phyloP scores from a whole-genome alignment of 306 rosid genomes.

The Vicia villosa region DNA sequence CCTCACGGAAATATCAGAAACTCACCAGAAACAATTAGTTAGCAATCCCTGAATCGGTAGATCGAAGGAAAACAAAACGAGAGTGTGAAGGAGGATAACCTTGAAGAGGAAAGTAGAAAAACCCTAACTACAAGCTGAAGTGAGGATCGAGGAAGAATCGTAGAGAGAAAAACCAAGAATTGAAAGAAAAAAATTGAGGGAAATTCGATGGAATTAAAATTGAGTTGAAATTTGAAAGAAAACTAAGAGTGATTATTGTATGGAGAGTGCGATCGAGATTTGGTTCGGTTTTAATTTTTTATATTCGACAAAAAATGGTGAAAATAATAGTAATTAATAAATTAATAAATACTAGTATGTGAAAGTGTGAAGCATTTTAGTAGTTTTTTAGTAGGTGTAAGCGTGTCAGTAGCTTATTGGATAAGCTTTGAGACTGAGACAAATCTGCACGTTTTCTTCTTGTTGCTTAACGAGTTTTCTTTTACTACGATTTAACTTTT shows the following conservation, averaged over 20 bases:
- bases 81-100: background rate
- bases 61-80: constrained; percentile 5
- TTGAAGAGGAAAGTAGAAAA: background rate
- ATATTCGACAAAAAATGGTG: background rate
- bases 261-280: constrained; percentile 34
- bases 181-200: background rate
- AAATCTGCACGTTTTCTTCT: constrained; percentile 19
- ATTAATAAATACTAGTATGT: too few species aligned
- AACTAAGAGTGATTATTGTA: background rate
- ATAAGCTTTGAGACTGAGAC: background rate
- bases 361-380: background rate
- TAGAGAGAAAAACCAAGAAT: background rate
- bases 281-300: constrained; percentile 15
- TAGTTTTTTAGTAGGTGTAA: background rate
- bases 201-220: constrained; percentile 9
- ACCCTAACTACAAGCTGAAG: constrained; percentile 6
- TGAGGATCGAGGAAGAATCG: background rate
- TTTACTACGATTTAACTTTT: background rate
- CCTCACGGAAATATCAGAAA: background rate
- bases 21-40: background rate
- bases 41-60: background rate
- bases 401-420: constrained; percentile 25
- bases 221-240: constrained; percentile 14
- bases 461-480: background rate
- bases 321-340: background rate